Conservation (phyloP, 495 filamentous ascomycete genomes). For the Endocarpon pusillum region DNA sequence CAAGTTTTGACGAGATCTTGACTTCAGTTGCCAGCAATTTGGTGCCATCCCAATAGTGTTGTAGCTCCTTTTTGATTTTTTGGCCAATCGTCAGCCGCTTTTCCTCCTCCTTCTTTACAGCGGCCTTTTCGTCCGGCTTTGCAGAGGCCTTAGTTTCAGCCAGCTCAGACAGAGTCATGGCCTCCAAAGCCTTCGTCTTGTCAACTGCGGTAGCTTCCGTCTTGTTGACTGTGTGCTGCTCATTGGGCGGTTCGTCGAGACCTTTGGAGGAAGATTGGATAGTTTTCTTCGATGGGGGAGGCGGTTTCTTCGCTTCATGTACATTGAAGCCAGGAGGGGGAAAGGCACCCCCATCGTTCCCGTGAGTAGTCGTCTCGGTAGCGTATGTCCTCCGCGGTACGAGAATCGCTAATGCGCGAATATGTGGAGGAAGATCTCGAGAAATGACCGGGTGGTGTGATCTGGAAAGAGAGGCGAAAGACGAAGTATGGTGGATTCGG, state of each 20-base stretch:
- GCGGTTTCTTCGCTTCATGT: slow-evolving; percentile 76
- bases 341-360: slow-evolving; percentile 35
- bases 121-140: slow-evolving; percentile 28
- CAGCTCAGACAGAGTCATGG: slow-evolving; percentile 25
- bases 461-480: too few species aligned
- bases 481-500: too few species aligned
- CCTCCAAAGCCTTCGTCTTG: slow-evolving; percentile 28
- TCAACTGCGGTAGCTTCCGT: slow-evolving; percentile 22
- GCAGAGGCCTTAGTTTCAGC: slow-evolving; percentile 27
- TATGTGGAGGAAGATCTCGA: too few species aligned
- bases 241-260: slow-evolving; percentile 12
- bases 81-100: slow-evolving; percentile 78
- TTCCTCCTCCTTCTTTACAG: slow-evolving; percentile 57
- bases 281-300: slow-evolving; percentile 32
- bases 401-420: slow-evolving; percentile 45
- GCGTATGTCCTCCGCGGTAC: slow-evolving; percentile 46
- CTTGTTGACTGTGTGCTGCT: slow-evolving; percentile 11
- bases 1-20: slow-evolving; percentile 75
- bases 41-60: slow-evolving; percentile 99
- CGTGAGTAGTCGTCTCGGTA: slow-evolving; percentile 42
- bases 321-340: slow-evolving; percentile 92
- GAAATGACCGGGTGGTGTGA: too few species aligned
- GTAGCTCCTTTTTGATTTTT: slow-evolving; percentile 78
- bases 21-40: slow-evolving; percentile 89
- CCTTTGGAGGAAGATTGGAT: slow-evolving; percentile 12